phyloP scores from a whole-genome alignment of 2,329 filamentous ascomycete species.

The Venturiaceae sp. region DNA sequence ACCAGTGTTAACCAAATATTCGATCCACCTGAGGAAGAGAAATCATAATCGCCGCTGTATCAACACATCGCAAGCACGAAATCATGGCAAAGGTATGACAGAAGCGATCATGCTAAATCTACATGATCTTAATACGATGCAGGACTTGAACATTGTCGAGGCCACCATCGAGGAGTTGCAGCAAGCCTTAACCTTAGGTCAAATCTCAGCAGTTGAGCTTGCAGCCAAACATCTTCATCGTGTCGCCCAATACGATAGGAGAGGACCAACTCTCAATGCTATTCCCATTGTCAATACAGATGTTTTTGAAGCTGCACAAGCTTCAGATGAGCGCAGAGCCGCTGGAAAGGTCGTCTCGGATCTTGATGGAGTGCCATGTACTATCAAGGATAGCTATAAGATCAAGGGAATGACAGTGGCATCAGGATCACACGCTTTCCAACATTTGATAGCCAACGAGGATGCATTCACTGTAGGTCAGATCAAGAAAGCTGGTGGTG shows the following conservation, averaged over 20 bases:
- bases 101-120: not conserved
- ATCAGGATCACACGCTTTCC: constrained; percentile 43
- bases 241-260: constrained; percentile 36
- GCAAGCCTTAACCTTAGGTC: constrained; percentile 29
- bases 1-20: not conserved
- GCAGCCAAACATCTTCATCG: constrained; percentile 36
- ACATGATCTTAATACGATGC: not conserved
- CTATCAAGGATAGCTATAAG: constrained; percentile 49
- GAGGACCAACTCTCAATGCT: constrained; percentile 33
- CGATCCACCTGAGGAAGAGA: not conserved
- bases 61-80: not conserved
- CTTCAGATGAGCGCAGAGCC: constrained; percentile 36
- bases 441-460: constrained; percentile 34
- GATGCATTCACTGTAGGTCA: constrained; percentile 40
- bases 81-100: not conserved
- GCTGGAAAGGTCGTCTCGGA: constrained; percentile 24
- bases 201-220: constrained; percentile 35
- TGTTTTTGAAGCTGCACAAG: constrained; percentile 36
- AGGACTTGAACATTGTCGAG: constrained; percentile 31
- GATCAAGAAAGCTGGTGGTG: constrained; percentile 35
- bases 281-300: constrained; percentile 38
- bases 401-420: constrained; percentile 44
- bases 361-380: constrained; percentile 48
- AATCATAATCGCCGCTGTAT: not conserved
- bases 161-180: constrained; percentile 36